These are phyloP conservation scores for Peronospora destructor DNA, from an alignment of 352 stramenopile genomes.

Conservation along the genomic window DNA sequence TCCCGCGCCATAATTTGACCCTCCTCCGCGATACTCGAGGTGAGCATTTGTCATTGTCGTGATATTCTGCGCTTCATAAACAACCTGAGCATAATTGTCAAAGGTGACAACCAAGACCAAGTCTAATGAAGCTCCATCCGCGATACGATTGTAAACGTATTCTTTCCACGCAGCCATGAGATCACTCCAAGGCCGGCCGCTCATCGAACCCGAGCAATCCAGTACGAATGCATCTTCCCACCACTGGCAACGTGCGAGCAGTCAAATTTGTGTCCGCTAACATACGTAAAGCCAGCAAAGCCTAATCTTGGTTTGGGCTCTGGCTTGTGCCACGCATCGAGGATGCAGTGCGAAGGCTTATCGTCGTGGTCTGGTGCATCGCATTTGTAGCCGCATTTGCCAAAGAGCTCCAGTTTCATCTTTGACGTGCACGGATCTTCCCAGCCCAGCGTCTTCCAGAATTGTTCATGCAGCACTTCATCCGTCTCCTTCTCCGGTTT, in stretches of 20 bases:
- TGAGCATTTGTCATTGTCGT: constrained; percentile 25
- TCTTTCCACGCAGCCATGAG: constrained; percentile 50
- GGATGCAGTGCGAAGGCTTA: constrained; percentile 51
- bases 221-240: constrained; percentile 71
- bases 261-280: constrained; percentile 64
- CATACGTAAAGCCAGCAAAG: constrained; percentile 47
- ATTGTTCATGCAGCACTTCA: constrained; percentile 68
- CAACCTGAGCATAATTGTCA: constrained; percentile 32
- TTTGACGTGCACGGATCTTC: constrained; percentile 59
- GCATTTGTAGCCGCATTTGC: constrained; percentile 64
- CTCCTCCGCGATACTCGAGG: constrained; percentile 35
- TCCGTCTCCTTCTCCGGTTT: constrained; percentile 50
- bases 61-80: constrained; percentile 50
- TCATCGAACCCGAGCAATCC: constrained; percentile 76
- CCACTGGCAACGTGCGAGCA: constrained; percentile 52
- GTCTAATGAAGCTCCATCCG: constrained; percentile 41
- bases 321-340: constrained; percentile 57
- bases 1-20: constrained; percentile 47
- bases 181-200: constrained; percentile 44
- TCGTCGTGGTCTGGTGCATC: constrained; percentile 58
- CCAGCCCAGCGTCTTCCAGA: constrained; percentile 71
- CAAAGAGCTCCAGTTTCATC: constrained; percentile 54
- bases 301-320: constrained; percentile 19
- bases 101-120: constrained; percentile 78
- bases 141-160: constrained; percentile 65